A percentile compares a stretch with the other conserved stretches of the same genome.
Evolutionary conservation across 1,284 basidiomycete species (phyloP).

Genomic region (Thecaphora thlaspeos): DNA sequence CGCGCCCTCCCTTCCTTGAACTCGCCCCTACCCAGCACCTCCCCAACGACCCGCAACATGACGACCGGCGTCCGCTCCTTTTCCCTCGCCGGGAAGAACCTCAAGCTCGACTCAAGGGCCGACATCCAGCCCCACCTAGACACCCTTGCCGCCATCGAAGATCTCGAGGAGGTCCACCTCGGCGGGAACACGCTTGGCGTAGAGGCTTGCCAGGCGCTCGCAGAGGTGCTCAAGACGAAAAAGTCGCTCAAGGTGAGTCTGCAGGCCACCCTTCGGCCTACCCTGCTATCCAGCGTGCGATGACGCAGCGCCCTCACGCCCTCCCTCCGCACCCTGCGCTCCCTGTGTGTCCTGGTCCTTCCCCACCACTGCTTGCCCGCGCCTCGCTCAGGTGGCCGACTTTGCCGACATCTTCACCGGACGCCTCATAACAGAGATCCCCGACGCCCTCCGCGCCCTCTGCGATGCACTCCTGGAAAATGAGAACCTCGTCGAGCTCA

Average conservation of each 20-base stretch:
- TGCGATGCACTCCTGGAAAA: slow-evolving; percentile 82
- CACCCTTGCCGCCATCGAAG: slow-evolving; percentile 67
- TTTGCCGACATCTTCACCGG: slow-evolving; percentile 98
- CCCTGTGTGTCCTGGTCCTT: not conserved
- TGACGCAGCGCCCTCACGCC: no score
- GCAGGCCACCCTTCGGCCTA: no score
- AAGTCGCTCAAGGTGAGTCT: slow-evolving; percentile 69
- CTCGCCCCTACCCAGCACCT: no score
- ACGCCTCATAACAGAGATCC: slow-evolving; percentile 92
- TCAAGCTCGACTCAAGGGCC: slow-evolving; percentile 77
- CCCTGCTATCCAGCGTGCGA: no score
- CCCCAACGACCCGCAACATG: no score
- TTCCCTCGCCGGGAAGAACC: slow-evolving; percentile 58
- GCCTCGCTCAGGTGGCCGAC: slow-evolving; percentile 75
- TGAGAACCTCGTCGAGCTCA: slow-evolving; percentile 77
- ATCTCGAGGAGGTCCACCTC: slow-evolving; percentile 78
- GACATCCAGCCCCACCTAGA: slow-evolving; percentile 73
- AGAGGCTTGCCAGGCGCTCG: slow-evolving; percentile 82
- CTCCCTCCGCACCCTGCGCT: no score
- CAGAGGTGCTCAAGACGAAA: slow-evolving; percentile 73
- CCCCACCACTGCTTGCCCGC: not conserved
- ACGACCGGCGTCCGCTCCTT: slow-evolving; percentile 36
- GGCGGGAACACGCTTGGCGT: slow-evolving; percentile 96
- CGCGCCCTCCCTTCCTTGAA: no score
- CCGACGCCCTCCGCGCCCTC: slow-evolving; percentile 80